Evolutionary conservation across 1,284 basidiomycete species (phyloP).

Genomic region (Trichosporon sp.): DNA sequence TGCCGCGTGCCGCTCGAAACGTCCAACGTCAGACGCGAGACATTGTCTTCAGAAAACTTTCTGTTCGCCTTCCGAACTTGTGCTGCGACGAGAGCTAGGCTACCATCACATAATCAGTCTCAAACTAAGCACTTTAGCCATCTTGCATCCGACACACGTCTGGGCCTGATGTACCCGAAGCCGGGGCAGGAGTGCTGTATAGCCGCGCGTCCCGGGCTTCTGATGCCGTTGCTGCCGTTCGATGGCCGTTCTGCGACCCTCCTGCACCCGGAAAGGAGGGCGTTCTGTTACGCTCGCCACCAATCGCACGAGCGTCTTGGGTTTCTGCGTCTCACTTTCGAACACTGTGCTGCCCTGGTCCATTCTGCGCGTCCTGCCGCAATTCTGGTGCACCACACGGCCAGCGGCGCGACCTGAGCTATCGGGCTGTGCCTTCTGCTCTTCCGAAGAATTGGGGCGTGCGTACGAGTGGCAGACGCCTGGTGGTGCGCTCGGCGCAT

Average conservation of each 20-base stretch:
- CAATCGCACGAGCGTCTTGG: not conserved
- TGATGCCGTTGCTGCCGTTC: not conserved
- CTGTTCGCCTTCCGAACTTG: not conserved
- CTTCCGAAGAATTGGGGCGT: not conserved
- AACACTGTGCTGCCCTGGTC: not conserved
- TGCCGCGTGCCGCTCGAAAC: not conserved
- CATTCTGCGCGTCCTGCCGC: not conserved
- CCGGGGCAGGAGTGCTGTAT: not conserved
- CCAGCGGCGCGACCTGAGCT: not conserved
- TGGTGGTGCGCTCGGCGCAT: not conserved
- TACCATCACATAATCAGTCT: not conserved
- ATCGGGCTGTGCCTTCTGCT: not conserved
- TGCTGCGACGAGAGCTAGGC: not conserved
- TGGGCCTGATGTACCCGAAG: not conserved
- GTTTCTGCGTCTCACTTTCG: not conserved
- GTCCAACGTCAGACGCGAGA: not conserved
- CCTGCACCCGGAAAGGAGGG: not conserved
- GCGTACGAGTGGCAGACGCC: not conserved
- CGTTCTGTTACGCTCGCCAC: not conserved
- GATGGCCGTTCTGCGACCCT: not conserved
- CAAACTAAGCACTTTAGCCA: not conserved
- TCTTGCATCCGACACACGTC: not conserved
- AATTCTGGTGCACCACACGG: not conserved
- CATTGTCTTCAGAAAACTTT: not conserved
- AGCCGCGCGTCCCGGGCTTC: not conserved